Evolutionary conservation across 345 rosid genomes (phyloP).

Genomic region (Eutrema heterophyllum): DNA sequence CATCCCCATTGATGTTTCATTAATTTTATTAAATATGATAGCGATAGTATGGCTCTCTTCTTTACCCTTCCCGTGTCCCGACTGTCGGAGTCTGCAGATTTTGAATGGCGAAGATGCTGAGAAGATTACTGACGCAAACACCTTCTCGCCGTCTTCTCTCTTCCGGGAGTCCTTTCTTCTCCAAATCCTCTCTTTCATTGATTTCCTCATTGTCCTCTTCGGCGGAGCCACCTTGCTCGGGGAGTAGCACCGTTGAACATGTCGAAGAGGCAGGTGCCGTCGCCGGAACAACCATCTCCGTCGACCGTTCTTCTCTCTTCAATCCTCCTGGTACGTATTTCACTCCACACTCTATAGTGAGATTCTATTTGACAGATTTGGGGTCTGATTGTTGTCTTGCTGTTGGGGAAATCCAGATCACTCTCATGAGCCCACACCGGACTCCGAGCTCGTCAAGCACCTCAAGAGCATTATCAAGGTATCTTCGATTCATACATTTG

Average conservation of each 20-base stretch:
- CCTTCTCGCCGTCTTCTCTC: conserved; percentile 42
- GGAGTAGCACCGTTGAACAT: conserved; percentile 40
- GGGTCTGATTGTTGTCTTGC: neutral
- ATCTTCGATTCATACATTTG: neutral
- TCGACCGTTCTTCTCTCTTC: conserved; percentile 70
- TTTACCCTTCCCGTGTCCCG: neutral
- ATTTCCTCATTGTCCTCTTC: conserved; percentile 37
- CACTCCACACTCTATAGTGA: neutral
- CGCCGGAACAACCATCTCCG: conserved; percentile 48
- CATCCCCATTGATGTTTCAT: conserved; percentile 34
- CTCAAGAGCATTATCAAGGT: conserved; percentile 93
- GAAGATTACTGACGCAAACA: conserved; percentile 36
- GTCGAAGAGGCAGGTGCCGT: conserved; percentile 36
- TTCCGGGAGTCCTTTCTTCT: conserved; percentile 18
- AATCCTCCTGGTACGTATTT: conserved; percentile 42
- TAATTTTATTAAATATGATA: neutral
- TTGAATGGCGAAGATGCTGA: conserved; percentile 36
- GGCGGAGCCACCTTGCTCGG: conserved; percentile 33
- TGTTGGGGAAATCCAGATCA: conserved; percentile 40
- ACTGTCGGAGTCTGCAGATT: neutral
- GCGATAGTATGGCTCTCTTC: neutral
- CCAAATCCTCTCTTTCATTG: conserved; percentile 26
- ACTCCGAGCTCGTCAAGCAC: conserved; percentile 82
- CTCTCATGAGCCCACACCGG: conserved; percentile 53
- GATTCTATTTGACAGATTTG: neutral